These are phyloP conservation scores for Colletotrichum horii DNA, from an alignment of 2,329 filamentous ascomycete genomes.

Conservation along the genomic window DNA sequence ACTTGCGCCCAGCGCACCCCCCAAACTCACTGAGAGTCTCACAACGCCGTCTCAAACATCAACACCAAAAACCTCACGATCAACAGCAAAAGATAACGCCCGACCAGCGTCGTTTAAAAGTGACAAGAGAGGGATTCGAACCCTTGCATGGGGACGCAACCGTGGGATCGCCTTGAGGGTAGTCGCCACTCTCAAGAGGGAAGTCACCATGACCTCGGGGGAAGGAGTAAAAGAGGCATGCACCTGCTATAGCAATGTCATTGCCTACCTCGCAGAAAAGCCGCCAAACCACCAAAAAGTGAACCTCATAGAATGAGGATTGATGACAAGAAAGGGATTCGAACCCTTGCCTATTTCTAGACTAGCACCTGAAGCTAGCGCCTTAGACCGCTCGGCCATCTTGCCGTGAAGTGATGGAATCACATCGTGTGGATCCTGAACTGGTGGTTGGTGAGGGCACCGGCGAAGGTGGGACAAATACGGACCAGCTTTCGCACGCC, in stretches of 20 bases:
- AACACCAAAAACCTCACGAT: not conserved
- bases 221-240: too few relatives aligned
- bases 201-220: too few relatives aligned
- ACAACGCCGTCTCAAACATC: not conserved
- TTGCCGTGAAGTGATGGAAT: not conserved
- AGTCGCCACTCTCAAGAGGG: too few relatives aligned
- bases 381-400: slow-evolving; percentile 6
- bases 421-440: not conserved
- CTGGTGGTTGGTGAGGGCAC: not conserved
- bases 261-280: too few relatives aligned
- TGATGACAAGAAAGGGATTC: not conserved
- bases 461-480: not conserved
- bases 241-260: too few relatives aligned
- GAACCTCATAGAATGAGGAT: too few relatives aligned
- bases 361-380: slow-evolving; percentile 2
- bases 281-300: too few relatives aligned
- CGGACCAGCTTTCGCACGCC: not conserved
- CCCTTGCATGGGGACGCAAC: too few relatives aligned
- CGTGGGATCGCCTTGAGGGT: too few relatives aligned
- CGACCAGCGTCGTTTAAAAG: not conserved
- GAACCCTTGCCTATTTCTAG: not conserved
- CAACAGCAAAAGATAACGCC: not conserved
- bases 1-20: not conserved
- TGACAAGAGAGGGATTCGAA: not conserved
- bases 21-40: not conserved